phyloP scores from a whole-genome alignment of 768 basidiomycete species.

The Trametes maxima region DNA sequence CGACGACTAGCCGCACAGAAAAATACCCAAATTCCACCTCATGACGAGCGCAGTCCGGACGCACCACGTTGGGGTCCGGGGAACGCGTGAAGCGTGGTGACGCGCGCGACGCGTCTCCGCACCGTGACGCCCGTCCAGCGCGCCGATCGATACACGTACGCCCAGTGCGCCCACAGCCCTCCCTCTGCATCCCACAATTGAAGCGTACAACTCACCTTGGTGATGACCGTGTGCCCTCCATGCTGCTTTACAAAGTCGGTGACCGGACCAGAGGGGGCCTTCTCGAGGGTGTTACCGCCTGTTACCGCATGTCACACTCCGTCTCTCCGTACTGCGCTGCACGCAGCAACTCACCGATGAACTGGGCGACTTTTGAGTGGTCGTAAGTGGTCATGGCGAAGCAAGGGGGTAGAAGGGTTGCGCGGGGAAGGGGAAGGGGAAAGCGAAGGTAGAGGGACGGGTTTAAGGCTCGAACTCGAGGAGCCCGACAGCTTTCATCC shows the following conservation, averaged over 20 bases:
- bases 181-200: not conserved
- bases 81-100: not conserved
- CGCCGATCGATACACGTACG: not conserved
- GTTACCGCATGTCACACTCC: conserved; percentile 24
- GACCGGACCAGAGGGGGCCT: conserved; percentile 75
- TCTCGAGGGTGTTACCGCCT: conserved; percentile 94
- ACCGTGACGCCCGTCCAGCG: not conserved
- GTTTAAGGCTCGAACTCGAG: conserved; percentile 7
- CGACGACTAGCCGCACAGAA: not conserved
- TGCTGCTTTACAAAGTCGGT: conserved; percentile 88
- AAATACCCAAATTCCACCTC: no score
- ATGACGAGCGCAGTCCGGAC: not conserved
- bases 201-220: conserved; percentile 62
- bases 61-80: not conserved
- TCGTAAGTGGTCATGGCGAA: conserved; percentile 44
- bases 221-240: conserved; percentile 98
- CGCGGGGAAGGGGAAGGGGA: not conserved
- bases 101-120: conserved; percentile 5
- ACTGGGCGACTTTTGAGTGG: conserved; percentile 63
- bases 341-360: conserved; percentile 51
- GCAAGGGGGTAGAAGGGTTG: not conserved
- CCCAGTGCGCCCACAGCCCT: not conserved
- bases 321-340: conserved; percentile 16
- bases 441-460: conserved; percentile 11
- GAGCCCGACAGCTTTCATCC: conserved; percentile 19